Base-by-base conservation (phyloP, 306 rosid genomes). In the Prunus armeniaca region DNA sequence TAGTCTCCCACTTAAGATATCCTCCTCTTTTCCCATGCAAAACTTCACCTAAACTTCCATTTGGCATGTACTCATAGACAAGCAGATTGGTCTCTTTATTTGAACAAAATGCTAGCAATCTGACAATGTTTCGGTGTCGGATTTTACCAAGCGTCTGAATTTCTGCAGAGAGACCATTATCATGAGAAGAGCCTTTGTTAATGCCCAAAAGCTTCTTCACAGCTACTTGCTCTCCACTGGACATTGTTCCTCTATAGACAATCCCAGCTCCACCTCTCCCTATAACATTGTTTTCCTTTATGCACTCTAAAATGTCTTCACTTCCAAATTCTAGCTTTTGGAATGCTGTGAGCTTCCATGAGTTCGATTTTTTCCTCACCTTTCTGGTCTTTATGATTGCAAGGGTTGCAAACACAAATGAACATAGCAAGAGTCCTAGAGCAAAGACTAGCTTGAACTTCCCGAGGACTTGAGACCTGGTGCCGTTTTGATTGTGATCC, bases 191-290 rank as follows among this genome's bases (percentile, higher is more conserved):
- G 13, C 98, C 96, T 82, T 84, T 93, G 88, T 64, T 86, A 74
- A 89, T 85, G 64, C 90, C 91, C 58, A 91, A 55, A 2, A 93
- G 85, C 81, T 91, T 93, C 84, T 93, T 93, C 75, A 93, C 92
- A 2, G 98, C 98, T 71, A 93, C 88, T 76, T 84, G 74, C 76
- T 93, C 98, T 2, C 96, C 97, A 66, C 80, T 93, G 5, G 88
- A 83, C 97, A 93, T 88, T 9, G 77, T 82, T 76, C 98, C 98
- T 58, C 82, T 79, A 79, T 89, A 93, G 12, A 93, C 98, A 68
- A 88, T 84, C n/a, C 98, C 98, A 54, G 98, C 98, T 46, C 97
- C 98, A 1, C 98, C 98, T 72, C 87, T 88, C 79, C 98, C 98
- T 45, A 93, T 93, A 50, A 87, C 82, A 76, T 88, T 93, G 91